Base-by-base conservation (phyloP, 495 filamentous ascomycete species). In the Hypoxylon fuscum region DNA sequence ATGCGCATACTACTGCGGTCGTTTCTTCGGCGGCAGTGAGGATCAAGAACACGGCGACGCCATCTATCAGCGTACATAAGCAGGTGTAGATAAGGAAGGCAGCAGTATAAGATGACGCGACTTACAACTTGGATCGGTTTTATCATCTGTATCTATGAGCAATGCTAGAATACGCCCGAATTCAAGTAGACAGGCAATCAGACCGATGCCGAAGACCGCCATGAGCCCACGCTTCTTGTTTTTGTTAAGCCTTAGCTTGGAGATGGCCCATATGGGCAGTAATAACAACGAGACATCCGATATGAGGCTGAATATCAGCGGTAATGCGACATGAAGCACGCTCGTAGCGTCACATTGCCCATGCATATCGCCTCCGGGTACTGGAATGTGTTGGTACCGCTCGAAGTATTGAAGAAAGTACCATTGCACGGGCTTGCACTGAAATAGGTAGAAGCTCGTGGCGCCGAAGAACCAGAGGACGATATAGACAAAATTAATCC, bases 61-160 rank as follows among this genome's bases (percentile, higher is more conserved):
- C 67, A 51, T 66, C 67, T 69, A 43, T 46, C 6, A 1, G 10
- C 32, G 12, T 3, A 1, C 5, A 49, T 48, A 5, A 43, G 34
- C 35, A 23, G n/a, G n/a, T n/a, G n/a, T n/a, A n/a, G n/a, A n/a
- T n/a, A n/a, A n/a, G n/a, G n/a, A n/a, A n/a, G n/a, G n/a, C n/a
- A n/a, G n/a, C n/a, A n/a, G n/a, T n/a, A n/a, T n/a, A n/a, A n/a
- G n/a, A n/a, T n/a, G n/a, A n/a, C n/a, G 25, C 40, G 44, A 54
- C 71, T 68, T 55, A 73, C 71, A 73, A 37, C 69, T 70, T 18
- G 71, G 69, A 20, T 73, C 71, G 9, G 47, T 48, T 29, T 69
- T 66, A 18, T 72, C 71, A 27, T 72, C 69, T 1, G 71, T 73
- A 14, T 65, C 66, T 21, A 66, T 46, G 22, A 65, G 38, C 8